Evolutionary conservation across 345 rosid genomes (phyloP), one percentile per base, ranked within the genome.

Genomic region (Linum tenue): DNA sequence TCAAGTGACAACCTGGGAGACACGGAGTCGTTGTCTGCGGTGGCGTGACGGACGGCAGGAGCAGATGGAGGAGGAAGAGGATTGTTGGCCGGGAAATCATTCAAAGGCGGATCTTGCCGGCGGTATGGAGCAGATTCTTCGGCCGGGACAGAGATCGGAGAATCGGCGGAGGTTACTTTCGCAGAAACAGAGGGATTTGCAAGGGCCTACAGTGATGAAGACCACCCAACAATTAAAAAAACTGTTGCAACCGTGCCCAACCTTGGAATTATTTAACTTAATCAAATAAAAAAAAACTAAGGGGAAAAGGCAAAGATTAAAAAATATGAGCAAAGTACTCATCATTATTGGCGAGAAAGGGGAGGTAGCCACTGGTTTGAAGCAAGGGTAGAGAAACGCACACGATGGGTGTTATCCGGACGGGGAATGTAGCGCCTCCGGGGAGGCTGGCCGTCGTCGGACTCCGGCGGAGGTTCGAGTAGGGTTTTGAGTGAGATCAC

Each of bases 1-100:
- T 48, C 53, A 48, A 48, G 14, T 48, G 53, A 48, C 37, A 39
- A 83, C 96, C 96, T 86, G 75, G 84, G 81, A 62, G 85, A 76
- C 31, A 71, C 42, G 31, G 69, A 69, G 66, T 69, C 81, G 69
- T 70, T 73, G 64, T 82, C 90, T 2, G 76, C 65, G 56, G 66
- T 69, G 51, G 85, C 90, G 16, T 14, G 64, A 2, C 6, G 42
- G 41, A 73, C 31, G 63, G 72, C 65, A 73, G 74, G 10, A 4
- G 14, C 53, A 82, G 80, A 37, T 71, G 64, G n/a, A 57, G 79
- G 62, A 77, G 82, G 85, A 10, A 77, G 66, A 35, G 83, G 72
- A 72, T 71, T 80, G 14, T 9, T 48, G 11, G 53, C 53, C 53
- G 53, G 53, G 14, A 48, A 10, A 10, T 48, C 14, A 48, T 48